Conservation (phyloP, 768 basidiomycete genomes). For the Leccinum subtestaceum region DNA sequence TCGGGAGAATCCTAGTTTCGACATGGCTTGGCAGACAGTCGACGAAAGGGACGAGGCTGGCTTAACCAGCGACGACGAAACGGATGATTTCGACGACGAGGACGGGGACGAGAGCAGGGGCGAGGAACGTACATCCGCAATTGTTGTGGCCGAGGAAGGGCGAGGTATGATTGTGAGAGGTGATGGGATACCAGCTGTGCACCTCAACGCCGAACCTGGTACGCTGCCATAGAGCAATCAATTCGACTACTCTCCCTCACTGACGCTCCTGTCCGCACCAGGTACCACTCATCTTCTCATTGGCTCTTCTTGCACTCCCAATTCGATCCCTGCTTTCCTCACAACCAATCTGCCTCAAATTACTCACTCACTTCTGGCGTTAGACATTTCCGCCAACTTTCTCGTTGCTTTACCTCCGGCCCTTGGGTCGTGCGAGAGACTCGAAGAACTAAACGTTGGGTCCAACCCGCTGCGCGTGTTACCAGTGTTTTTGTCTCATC, state of each 20-base stretch:
- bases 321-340: slow-evolving; percentile 75
- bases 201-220: slow-evolving; percentile 75
- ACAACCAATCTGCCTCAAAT: slow-evolving; percentile 69
- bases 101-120: slow-evolving; percentile 49
- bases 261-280: slow-evolving; percentile 30
- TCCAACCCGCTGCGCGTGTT: slow-evolving; percentile 89
- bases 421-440: slow-evolving; percentile 71
- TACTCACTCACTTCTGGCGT: slow-evolving; percentile 74
- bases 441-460: slow-evolving; percentile 93
- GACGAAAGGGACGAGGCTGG: slow-evolving; percentile 69
- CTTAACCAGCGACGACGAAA: slow-evolving; percentile 52
- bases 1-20: slow-evolving; percentile 69
- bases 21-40: slow-evolving; percentile 70
- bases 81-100: slow-evolving; percentile 49
- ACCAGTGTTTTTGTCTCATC: slow-evolving; percentile 81
- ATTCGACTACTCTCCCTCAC: not conserved
- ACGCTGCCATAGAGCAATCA: slow-evolving; percentile 22
- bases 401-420: slow-evolving; percentile 80
- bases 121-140: slow-evolving; percentile 73
- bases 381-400: slow-evolving; percentile 91
- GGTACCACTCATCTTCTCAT: slow-evolving; percentile 94
- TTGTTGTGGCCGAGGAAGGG: slow-evolving; percentile 80
- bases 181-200: slow-evolving; percentile 55
- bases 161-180: slow-evolving; percentile 79
- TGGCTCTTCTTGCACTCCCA: slow-evolving; percentile 75